Percentiles rank a stretch among this genome's conserved stretches.
These are phyloP conservation scores for Hanseniaspora lachancei DNA, from an alignment of 805 yeast species.

Conservation along the genomic window DNA sequence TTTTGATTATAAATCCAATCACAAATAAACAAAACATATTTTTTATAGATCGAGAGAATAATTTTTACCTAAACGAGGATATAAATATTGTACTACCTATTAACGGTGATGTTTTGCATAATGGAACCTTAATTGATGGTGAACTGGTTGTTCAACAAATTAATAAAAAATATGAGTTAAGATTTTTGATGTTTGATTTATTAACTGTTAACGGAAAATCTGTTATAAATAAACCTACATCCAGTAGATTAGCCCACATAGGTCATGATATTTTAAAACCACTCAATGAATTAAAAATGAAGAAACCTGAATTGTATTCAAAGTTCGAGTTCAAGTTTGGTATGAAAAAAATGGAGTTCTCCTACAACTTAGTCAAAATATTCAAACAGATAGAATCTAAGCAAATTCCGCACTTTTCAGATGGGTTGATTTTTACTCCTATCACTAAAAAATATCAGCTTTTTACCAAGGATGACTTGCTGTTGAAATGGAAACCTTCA, in stretches of 20 bases:
- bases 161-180: conserved; percentile 47
- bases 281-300: conserved; percentile 52
- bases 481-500: conserved; percentile 94
- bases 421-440: conserved; percentile 88
- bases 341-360: conserved; percentile 75
- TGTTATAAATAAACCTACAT: conserved; percentile 56
- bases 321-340: conserved; percentile 75
- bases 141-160: conserved; percentile 67
- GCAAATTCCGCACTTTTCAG: conserved; percentile 72
- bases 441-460: conserved; percentile 73
- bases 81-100: conserved; percentile 65
- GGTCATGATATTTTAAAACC: conserved; percentile 73
- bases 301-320: conserved; percentile 59
- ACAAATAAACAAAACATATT: conserved; percentile 79
- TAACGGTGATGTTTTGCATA: conserved; percentile 43
- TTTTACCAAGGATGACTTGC: conserved; percentile 69
- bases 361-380: conserved; percentile 66
- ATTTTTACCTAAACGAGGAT: conserved; percentile 66
- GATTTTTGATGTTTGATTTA: conserved; percentile 85
- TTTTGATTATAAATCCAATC: conserved; percentile 48
- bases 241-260: conserved; percentile 76
- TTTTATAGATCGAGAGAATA: conserved; percentile 77
- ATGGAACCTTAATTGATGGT: conserved; percentile 86
- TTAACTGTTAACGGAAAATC: conserved; percentile 66
- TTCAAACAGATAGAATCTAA: conserved; percentile 47